Evolutionary conservation across 768 basidiomycete species (phyloP).

Genomic region (Mycena rebaudengoi): DNA sequence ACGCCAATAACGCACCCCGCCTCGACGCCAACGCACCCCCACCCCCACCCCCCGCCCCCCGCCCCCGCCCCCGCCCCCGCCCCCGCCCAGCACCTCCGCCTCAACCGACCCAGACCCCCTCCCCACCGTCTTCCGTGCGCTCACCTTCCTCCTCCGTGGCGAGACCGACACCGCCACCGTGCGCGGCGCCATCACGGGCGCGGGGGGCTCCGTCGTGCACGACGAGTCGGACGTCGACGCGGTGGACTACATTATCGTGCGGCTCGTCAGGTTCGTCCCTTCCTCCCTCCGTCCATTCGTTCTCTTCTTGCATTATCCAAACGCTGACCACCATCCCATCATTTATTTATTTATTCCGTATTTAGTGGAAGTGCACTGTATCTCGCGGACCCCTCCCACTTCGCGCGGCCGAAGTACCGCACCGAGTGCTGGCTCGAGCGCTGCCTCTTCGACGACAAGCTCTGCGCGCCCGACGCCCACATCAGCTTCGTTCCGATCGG

Average conservation of each 20-base stretch:
- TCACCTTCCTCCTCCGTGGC: slow-evolving; percentile 67
- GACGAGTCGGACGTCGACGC: slow-evolving; percentile 55
- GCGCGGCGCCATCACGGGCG: slow-evolving; percentile 63
- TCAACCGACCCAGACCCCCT: no score
- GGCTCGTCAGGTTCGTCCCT: slow-evolving; percentile 71
- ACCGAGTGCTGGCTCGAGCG: slow-evolving; percentile 96
- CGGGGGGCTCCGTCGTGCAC: slow-evolving; percentile 63
- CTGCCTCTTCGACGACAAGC: slow-evolving; percentile 78
- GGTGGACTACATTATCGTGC: slow-evolving; percentile 74
- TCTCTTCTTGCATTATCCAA: neutral
- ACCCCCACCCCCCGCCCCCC: slow-evolving; percentile 6
- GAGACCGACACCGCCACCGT: slow-evolving; percentile 71
- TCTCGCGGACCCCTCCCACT: slow-evolving; percentile 59
- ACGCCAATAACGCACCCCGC: neutral
- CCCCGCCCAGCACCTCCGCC: no score
- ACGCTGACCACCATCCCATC: no score
- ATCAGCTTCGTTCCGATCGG: slow-evolving; percentile 74
- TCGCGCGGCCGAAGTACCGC: slow-evolving; percentile 64
- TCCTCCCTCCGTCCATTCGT: neutral
- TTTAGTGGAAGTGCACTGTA: slow-evolving; percentile 82
- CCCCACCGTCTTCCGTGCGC: slow-evolving; percentile 55
- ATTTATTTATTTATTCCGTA: slow-evolving; percentile 4
- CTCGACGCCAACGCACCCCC: no score
- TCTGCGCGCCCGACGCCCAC: slow-evolving; percentile 74
- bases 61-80: no score